Conservation (phyloP, 306 rosid genomes). For the Sesbania bispinosa region DNA sequence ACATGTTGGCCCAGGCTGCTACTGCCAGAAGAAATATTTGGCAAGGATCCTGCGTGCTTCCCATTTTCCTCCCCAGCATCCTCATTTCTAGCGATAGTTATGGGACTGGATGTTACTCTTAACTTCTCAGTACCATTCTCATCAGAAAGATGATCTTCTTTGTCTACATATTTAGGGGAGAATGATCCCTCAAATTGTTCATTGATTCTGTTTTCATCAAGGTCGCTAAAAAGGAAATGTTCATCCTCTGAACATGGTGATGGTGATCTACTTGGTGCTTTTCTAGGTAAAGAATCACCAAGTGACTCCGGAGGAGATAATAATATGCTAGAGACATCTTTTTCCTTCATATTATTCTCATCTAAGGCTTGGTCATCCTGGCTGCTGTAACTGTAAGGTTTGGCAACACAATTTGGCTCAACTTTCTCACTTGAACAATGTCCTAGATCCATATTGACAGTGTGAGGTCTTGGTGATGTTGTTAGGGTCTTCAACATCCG, state of each 20-base stretch:
- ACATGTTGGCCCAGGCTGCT: conserved; percentile 23
- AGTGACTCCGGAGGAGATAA: conserved; percentile 35
- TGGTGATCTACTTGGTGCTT: conserved; percentile 30
- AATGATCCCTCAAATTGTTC: conserved; percentile 32
- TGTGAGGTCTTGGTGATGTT: conserved; percentile 33
- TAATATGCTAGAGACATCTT: conserved; percentile 28
- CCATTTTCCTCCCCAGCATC: conserved; percentile 35
- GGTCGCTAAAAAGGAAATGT: conserved; percentile 55
- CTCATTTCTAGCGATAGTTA: conserved; percentile 41
- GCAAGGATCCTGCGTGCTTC: conserved; percentile 55
- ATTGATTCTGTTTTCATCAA: conserved; percentile 45
- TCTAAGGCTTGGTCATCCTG: conserved; percentile 34
- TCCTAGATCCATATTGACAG: conserved; percentile 26
- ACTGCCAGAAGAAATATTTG: conserved; percentile 41
- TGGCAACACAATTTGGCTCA: conserved; percentile 28
- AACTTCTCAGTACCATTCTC: conserved; percentile 30
- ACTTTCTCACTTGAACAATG: conserved; percentile 37
- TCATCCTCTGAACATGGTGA: conserved; percentile 45
- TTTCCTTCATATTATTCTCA: conserved; percentile 28
- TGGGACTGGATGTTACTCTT: conserved; percentile 39
- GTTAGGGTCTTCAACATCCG: conserved; percentile 32
- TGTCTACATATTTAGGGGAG: conserved; percentile 29
- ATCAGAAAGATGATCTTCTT: conserved; percentile 32
- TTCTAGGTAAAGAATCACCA: conserved; percentile 24
- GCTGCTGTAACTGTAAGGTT: conserved; percentile 32